These are phyloP conservation scores for Myxozyma melibiosi DNA, from an alignment of 805 yeast genomes.

Conservation along the genomic window DNA sequence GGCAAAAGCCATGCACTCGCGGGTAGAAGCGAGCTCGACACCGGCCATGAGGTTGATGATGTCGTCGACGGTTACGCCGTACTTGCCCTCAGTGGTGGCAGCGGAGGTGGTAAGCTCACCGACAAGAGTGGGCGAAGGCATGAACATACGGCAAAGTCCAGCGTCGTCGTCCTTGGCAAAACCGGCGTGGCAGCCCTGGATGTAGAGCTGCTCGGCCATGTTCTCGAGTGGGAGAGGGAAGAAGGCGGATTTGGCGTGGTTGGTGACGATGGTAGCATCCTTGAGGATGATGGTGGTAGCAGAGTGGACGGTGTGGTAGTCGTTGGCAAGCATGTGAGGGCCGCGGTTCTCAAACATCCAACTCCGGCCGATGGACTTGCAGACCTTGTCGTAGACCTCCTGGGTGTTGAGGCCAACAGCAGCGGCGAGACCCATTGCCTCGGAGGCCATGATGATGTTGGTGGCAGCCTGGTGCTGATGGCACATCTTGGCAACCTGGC, in stretches of 20 bases:
- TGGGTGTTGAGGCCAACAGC: conserved; percentile 25
- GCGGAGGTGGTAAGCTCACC: conserved; percentile 13
- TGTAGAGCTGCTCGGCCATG: conserved; percentile 27
- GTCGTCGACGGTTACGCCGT: conserved; percentile 24
- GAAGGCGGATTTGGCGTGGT: conserved; percentile 19
- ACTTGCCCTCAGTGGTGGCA: conserved; percentile 13
- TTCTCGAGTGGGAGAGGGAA: conserved; percentile 22
- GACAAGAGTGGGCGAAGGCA: conserved; percentile 18
- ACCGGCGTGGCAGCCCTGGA: conserved; percentile 12
- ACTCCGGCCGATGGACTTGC: conserved; percentile 15
- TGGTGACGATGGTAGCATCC: conserved; percentile 20
- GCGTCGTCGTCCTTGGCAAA: conserved; percentile 24
- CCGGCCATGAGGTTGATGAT: conserved; percentile 25
- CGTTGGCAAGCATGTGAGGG: conserved; percentile 27
- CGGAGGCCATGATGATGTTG: conserved; percentile 28
- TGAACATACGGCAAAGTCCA: conserved; percentile 25
- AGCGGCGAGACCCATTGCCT: conserved; percentile 29
- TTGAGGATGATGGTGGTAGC: conserved; percentile 28
- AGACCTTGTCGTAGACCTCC: conserved; percentile 18
- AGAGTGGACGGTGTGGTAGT: conserved; percentile 26
- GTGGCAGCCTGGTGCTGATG: conserved; percentile 29
- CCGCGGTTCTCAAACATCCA: conserved; percentile 29
- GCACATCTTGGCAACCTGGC: conserved; percentile 26
- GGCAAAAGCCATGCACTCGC: conserved; percentile 30
- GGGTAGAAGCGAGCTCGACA: conserved; percentile 25